Evolutionary conservation across 2,329 filamentous ascomycete genomes (phyloP), one percentile per base, ranked within the genome.

Genomic region (Endoconidiophora laricicola): DNA sequence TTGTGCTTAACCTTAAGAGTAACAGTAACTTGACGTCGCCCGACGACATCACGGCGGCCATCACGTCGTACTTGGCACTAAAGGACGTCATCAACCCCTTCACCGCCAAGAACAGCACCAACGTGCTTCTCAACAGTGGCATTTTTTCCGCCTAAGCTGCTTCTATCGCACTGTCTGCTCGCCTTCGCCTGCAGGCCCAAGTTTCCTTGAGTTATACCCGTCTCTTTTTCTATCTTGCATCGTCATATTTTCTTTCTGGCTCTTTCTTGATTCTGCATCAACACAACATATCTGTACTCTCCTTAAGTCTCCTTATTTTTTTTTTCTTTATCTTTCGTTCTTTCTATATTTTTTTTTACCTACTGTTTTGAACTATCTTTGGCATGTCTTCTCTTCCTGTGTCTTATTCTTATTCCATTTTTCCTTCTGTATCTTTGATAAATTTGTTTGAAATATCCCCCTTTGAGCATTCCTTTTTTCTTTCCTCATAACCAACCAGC

Each of bases 1-100:
- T 49, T 7, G 43, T 53, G n/a, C 47, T 53, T n/a, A 47, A 50
- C 46, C 44, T 49, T 26, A 50, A 46, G 33, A 46, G 47, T 7
- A 44, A 49, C 37, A 48, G 33, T 6, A 42, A 48, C 40, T 7
- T 52, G 26, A 16, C 39, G 3, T 33, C 40, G 5, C 50, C 50
- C 4, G 50, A 12, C 1, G 46, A 52, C 22, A 48, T 52, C 23
- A 42, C 46, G 1, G 26, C 29, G 38, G 46, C 46, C 3, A 44
- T 52, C 12, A 36, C 18, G 16, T 14, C 29, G 14, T 10, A 43
- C 24, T 22, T 52, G 50, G 39, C 50, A 5, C 37, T 48, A 20
- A 45, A 37, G 6, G 42, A 44, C 38, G 46, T 22, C 36, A 52
- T 52, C 36, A 45, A 7, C 24, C 46, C 41, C 16, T 52, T 52